A percentile compares a stretch with the other conserved stretches of the same genome.
Conservation (phyloP, 331 rosid genomes). For the Cydonia oblonga region DNA sequence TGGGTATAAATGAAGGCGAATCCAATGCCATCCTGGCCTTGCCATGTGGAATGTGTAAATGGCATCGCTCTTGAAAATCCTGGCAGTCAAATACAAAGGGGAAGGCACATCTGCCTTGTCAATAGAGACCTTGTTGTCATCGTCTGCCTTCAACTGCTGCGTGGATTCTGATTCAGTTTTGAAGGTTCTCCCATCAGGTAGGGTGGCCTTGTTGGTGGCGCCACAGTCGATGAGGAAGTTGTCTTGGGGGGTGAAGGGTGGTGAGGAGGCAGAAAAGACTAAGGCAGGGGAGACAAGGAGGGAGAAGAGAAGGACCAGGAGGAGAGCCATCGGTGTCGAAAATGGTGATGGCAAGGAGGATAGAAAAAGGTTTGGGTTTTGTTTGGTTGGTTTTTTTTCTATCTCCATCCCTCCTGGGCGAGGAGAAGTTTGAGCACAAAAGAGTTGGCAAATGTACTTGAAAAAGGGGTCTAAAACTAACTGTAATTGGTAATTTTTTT, state of each 20-base stretch:
- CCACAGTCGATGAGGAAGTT: conserved; percentile 25
- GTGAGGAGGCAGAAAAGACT: background rate
- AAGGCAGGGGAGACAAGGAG: background rate
- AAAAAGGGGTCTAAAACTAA: background rate
- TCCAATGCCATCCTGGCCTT: conserved; percentile 29
- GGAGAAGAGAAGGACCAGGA: conserved; percentile 8
- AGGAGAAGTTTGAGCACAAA: conserved; percentile 15
- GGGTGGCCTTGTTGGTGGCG: background rate
- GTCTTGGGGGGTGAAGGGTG: conserved; percentile 20
- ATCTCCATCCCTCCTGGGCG: conserved; percentile 35
- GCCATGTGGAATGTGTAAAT: conserved; percentile 16
- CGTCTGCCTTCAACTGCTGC: conserved; percentile 1
- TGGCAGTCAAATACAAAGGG: conserved; percentile 10
- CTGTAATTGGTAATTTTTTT: background rate
- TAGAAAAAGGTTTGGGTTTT: conserved; percentile 1
- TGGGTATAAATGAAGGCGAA: conserved; percentile 26
- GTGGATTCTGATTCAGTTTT: conserved; percentile 15
- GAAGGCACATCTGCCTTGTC: conserved; percentile 9
- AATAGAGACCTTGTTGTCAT: conserved; percentile 16
- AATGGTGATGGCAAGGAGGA: conserved; percentile 9
- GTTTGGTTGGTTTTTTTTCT: background rate
- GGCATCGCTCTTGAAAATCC: conserved; percentile 24
- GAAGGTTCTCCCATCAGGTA: conserved; percentile 22
- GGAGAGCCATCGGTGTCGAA: conserved; percentile 11
- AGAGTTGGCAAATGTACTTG: background rate